Conservation (phyloP, 2,329 filamentous ascomycete genomes). For the Sphaerostilbella broomeana region DNA sequence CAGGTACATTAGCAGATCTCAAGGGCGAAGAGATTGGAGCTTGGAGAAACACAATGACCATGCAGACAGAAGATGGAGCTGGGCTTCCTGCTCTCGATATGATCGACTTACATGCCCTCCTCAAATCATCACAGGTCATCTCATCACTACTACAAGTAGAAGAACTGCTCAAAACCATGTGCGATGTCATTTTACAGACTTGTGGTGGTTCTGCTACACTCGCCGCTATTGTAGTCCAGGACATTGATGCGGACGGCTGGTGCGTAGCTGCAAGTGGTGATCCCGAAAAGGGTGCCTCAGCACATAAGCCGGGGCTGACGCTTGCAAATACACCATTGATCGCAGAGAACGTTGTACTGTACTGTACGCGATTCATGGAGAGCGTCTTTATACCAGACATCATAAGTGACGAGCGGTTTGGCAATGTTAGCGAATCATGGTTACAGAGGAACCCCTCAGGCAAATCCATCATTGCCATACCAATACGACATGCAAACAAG, state of each 20-base stretch:
- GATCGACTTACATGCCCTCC: conserved; percentile 72
- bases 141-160: conserved; percentile 73
- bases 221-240: conserved; percentile 68
- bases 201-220: conserved; percentile 64
- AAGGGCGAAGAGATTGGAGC: conserved; percentile 54
- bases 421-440: conserved; percentile 66
- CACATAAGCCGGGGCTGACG: conserved; percentile 59
- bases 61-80: conserved; percentile 49
- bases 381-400: conserved; percentile 68
- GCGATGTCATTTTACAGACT: conserved; percentile 71
- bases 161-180: conserved; percentile 71
- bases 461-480: conserved; percentile 72
- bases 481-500: conserved; percentile 66
- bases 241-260: conserved; percentile 58
- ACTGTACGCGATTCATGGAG: conserved; percentile 70
- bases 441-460: conserved; percentile 61
- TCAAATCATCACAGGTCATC: conserved; percentile 72
- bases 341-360: conserved; percentile 70
- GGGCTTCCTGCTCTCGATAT: conserved; percentile 72
- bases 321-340: conserved; percentile 60
- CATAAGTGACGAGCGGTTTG: conserved; percentile 68
- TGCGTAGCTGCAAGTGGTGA: conserved; percentile 68
- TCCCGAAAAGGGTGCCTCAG: conserved; percentile 59
- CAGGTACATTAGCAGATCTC: conserved; percentile 37
- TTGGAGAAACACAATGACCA: conserved; percentile 55